Evolutionary conservation across 2,329 filamentous ascomycete species (phyloP).

Genomic region (Orbilia quercus): DNA sequence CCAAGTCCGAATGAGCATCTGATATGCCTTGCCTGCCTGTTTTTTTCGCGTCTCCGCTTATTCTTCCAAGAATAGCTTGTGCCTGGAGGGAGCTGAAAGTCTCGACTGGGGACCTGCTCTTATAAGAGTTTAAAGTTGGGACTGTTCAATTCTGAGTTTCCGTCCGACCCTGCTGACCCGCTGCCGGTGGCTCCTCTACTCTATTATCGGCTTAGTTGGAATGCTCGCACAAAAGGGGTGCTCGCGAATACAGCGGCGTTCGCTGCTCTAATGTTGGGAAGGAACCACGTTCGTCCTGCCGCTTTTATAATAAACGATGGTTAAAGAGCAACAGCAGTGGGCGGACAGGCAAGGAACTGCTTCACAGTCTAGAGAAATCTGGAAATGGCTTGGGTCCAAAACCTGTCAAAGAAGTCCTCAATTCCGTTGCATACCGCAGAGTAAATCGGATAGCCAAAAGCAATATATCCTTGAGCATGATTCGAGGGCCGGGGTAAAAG

Average conservation of each 20-base stretch:
- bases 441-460: slow-evolving; percentile 37
- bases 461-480: slow-evolving; percentile 51
- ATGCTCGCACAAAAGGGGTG: slow-evolving; percentile 52
- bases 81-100: slow-evolving; percentile 51
- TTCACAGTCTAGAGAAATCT: slow-evolving; percentile 40
- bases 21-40: slow-evolving; percentile 49
- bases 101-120: slow-evolving; percentile 52
- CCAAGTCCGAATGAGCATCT: slow-evolving; percentile 51
- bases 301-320: slow-evolving; percentile 51
- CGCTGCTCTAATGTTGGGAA: slow-evolving; percentile 45
- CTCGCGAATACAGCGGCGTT: slow-evolving; percentile 45
- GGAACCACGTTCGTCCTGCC: slow-evolving; percentile 52
- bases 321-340: slow-evolving; percentile 34
- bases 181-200: slow-evolving; percentile 13
- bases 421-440: slow-evolving; percentile 44
- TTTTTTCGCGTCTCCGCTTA: slow-evolving; percentile 51
- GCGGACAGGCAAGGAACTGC: background rate
- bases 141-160: slow-evolving; percentile 21
- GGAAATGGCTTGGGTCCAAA: slow-evolving; percentile 44
- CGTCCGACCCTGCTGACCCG: slow-evolving; percentile 41
- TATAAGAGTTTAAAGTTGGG: slow-evolving; percentile 50
- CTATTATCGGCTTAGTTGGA: slow-evolving; percentile 54
- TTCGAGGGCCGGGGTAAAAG: slow-evolving; percentile 31
- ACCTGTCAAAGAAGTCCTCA: slow-evolving; percentile 50
- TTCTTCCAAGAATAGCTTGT: slow-evolving; percentile 56